phyloP scores from a whole-genome alignment of 2,329 filamentous ascomycete species.

The Parascedosporium putredinis region DNA sequence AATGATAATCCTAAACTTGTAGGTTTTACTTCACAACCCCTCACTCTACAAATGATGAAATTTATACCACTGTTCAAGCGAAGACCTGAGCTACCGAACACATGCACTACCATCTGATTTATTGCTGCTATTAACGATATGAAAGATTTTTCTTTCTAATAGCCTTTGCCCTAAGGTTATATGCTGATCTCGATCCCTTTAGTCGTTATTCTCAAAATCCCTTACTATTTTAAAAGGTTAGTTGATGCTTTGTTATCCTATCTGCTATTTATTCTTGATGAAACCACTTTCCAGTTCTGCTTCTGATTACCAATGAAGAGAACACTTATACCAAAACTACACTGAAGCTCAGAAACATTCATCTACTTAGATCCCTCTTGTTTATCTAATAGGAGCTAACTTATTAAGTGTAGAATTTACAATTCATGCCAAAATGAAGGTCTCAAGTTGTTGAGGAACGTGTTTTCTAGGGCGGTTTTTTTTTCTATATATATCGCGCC shows the following conservation, averaged over 20 bases:
- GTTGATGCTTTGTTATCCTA: background rate
- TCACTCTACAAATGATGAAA: constrained; percentile 1
- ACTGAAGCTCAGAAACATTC: background rate
- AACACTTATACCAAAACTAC: constrained; percentile 44
- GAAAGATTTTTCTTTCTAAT: too few relatives aligned
- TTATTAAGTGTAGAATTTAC: too few relatives aligned
- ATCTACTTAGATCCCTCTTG: background rate
- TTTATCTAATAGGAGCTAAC: background rate
- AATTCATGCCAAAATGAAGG: too few relatives aligned
- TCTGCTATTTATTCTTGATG: too few relatives aligned
- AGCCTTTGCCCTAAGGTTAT: too few relatives aligned
- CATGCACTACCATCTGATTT: constrained; percentile 75
- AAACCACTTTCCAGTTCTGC: constrained; percentile 62
- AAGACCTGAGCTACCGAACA: constrained; percentile 29
- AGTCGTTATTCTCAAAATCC: too few relatives aligned
- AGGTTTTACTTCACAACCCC: constrained; percentile 9
- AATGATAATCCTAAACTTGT: background rate
- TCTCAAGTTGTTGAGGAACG: too few relatives aligned
- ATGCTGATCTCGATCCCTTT: too few relatives aligned
- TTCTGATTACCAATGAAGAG: constrained; percentile 60
- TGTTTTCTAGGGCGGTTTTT: too few relatives aligned
- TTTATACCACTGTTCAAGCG: constrained; percentile 5
- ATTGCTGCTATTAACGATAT: too few relatives aligned
- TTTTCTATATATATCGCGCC: too few relatives aligned
- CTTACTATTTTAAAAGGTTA: too few relatives aligned